These are phyloP conservation scores for Ascobolus immersus DNA, from an alignment of 495 filamentous ascomycete species.

Conservation along the genomic window DNA sequence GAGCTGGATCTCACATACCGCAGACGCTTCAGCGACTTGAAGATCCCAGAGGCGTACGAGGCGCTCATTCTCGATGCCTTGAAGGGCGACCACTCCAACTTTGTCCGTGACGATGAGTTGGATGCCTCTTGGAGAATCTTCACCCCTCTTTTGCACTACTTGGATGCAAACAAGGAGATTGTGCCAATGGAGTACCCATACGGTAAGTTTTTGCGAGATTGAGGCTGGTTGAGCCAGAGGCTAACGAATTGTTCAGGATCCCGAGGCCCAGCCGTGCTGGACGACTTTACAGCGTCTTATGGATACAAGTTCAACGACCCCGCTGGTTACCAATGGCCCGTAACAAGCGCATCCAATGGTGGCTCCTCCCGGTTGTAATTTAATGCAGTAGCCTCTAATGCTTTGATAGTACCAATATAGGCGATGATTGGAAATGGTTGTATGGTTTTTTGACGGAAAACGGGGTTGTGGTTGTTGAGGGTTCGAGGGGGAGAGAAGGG, in stretches of 20 bases:
- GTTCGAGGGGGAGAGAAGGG: too few species aligned
- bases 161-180: conserved; percentile 97
- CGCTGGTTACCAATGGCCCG: conserved; percentile 85
- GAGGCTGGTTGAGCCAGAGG: conserved; percentile 5
- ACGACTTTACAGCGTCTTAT: conserved; percentile 93
- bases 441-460: too few species aligned
- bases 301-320: conserved; percentile 98
- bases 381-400: too few species aligned
- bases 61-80: conserved; percentile 89
- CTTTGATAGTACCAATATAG: too few species aligned
- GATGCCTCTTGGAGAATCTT: conserved; percentile 99
- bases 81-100: conserved; percentile 99
- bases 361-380: too few species aligned
- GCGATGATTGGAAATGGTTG: too few species aligned
- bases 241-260: conserved; percentile 36
- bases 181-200: conserved; percentile 99
- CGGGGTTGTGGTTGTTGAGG: too few species aligned
- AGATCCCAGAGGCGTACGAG: conserved; percentile 98
- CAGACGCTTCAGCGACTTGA: conserved; percentile 92
- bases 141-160: conserved; percentile 85
- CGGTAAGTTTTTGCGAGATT: conserved; percentile 34
- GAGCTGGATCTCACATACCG: conserved; percentile 97
- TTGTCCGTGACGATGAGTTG: conserved; percentile 94
- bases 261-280: conserved; percentile 81
- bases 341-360: conserved; percentile 26